Conservation (phyloP, 345 rosid species). For the Rubroshorea leprosula region DNA sequence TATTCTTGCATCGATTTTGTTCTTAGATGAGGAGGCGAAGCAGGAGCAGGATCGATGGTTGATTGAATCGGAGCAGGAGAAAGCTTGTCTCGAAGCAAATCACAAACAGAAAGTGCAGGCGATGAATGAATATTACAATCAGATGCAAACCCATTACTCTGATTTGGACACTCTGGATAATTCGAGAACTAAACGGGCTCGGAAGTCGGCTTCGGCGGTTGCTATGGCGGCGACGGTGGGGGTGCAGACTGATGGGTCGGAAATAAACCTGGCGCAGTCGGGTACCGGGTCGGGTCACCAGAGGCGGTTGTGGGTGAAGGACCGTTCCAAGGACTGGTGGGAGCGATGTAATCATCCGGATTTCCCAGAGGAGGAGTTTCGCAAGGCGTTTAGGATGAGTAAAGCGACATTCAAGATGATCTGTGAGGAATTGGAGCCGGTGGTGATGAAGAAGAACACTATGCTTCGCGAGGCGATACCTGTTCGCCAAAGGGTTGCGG, state of each 20-base stretch:
- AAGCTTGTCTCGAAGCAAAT: slow-evolving; percentile 36
- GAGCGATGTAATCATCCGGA: slow-evolving; percentile 37
- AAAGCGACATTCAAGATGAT: slow-evolving; percentile 38
- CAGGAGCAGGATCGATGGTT: slow-evolving; percentile 36
- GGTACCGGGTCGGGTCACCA: slow-evolving; percentile 24
- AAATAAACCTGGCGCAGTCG: background rate
- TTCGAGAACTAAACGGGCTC: slow-evolving; percentile 34
- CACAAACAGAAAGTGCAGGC: slow-evolving; percentile 26
- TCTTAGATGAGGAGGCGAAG: slow-evolving; percentile 59
- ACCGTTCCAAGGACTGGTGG: slow-evolving; percentile 61
- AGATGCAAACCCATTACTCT: slow-evolving; percentile 33
- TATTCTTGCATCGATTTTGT: slow-evolving; percentile 45
- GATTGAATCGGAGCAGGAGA: slow-evolving; percentile 34
- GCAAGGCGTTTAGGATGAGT: slow-evolving; percentile 41
- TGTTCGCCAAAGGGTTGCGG: slow-evolving; percentile 52
- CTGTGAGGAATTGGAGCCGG: slow-evolving; percentile 39
- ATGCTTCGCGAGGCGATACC: slow-evolving; percentile 53
- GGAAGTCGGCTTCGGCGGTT: slow-evolving; percentile 21
- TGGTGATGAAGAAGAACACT: slow-evolving; percentile 48
- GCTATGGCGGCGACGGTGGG: slow-evolving; percentile 9
- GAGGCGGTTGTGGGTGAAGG: slow-evolving; percentile 55
- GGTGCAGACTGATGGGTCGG: slow-evolving; percentile 2
- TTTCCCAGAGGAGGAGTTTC: slow-evolving; percentile 45
- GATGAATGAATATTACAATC: slow-evolving; percentile 35
- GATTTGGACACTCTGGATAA: slow-evolving; percentile 27